Conservation (phyloP, 202 grass and related monocot species). For the Schoenoplectus triqueter region DNA sequence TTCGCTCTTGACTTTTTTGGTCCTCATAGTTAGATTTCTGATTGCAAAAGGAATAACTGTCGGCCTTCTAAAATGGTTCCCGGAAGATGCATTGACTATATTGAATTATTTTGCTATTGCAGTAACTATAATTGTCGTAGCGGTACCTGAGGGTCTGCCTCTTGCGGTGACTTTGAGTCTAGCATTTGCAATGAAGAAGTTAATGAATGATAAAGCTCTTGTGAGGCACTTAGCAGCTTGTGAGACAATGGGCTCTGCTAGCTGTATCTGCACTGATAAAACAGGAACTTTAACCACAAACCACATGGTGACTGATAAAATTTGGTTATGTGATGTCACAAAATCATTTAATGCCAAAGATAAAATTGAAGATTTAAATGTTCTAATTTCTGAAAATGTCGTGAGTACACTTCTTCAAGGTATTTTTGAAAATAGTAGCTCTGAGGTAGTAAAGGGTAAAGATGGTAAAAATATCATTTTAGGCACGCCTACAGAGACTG, state of each 20-base stretch:
- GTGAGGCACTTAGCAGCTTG: slow-evolving; percentile 87
- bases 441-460: slow-evolving; percentile 68
- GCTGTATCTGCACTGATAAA: slow-evolving; percentile 91
- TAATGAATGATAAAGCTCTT: slow-evolving; percentile 96
- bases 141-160: slow-evolving; percentile 89
- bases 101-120: slow-evolving; percentile 81
- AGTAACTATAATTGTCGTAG: slow-evolving; percentile 94
- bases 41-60: slow-evolving; percentile 52
- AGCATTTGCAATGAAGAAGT: slow-evolving; percentile 97
- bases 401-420: slow-evolving; percentile 61
- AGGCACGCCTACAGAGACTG: slow-evolving; percentile 84
- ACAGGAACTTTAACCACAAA: slow-evolving; percentile 95
- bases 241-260: slow-evolving; percentile 90
- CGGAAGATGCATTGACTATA: slow-evolving; percentile 67
- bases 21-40: slow-evolving; percentile 65
- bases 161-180: slow-evolving; percentile 92
- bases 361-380: slow-evolving; percentile 50
- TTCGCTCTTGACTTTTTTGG: slow-evolving; percentile 72
- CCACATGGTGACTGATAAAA: slow-evolving; percentile 83
- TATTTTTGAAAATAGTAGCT: slow-evolving; percentile 81
- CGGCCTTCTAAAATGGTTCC: slow-evolving; percentile 65
- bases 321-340: slow-evolving; percentile 68
- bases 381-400: slow-evolving; percentile 51
- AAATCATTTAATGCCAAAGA: slow-evolving; percentile 44
- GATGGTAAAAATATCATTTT: slow-evolving; percentile 63